These are phyloP conservation scores for Mollisia scopiformis DNA, from an alignment of 2,329 filamentous ascomycete species.

Conservation along the genomic window DNA sequence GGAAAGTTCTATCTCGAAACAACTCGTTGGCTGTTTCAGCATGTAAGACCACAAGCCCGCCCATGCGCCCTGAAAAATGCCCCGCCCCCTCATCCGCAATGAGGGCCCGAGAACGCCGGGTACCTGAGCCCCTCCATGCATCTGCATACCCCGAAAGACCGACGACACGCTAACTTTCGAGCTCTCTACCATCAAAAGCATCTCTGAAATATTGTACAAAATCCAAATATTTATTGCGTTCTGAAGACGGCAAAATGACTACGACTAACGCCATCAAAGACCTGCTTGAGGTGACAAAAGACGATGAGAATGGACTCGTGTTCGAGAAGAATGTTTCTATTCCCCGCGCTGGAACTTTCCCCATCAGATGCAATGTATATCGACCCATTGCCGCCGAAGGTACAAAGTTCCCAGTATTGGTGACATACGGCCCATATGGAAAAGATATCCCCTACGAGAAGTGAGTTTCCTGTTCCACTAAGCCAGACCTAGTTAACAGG, in stretches of 20 bases:
- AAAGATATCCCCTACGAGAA: conserved; percentile 70
- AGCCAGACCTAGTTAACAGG: not conserved
- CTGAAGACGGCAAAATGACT: not conserved
- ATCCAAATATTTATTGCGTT: not conserved
- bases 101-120: not conserved
- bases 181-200: not conserved
- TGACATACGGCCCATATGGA: conserved; percentile 75
- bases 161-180: not conserved
- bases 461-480: conserved; percentile 26
- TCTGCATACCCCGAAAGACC: not conserved
- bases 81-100: not conserved
- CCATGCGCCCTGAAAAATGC: not conserved
- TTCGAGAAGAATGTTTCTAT: conserved; percentile 53
- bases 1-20: too few species aligned
- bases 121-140: not conserved
- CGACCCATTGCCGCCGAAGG: conserved; percentile 45
- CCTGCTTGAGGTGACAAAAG: conserved; percentile 19
- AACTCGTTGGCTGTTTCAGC: too few species aligned
- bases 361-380: conserved; percentile 54
- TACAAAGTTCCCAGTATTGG: conserved; percentile 57
- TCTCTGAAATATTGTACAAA: not conserved
- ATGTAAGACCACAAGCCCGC: not conserved
- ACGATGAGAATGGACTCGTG: conserved; percentile 33
- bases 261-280: conserved; percentile 19
- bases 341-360: conserved; percentile 34